Base-by-base conservation (phyloP, 2,329 filamentous ascomycete genomes). In the Clonostachys chloroleuca region DNA sequence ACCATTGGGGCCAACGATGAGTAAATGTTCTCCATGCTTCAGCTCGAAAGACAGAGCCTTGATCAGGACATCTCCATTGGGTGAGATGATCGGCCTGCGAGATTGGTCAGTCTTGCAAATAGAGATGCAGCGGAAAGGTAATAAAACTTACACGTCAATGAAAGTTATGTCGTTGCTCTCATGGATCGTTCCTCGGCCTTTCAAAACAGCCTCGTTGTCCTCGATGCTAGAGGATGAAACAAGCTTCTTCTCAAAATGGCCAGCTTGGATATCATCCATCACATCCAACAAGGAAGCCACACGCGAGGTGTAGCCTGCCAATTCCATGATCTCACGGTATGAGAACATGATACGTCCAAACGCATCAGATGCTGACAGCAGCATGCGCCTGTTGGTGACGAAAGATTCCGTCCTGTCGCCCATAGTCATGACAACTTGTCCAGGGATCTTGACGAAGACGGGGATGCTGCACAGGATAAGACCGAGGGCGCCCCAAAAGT, bases 341-440 rank as follows among this genome's bases (percentile, higher is more conserved):
- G 89, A 95, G 69, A 96, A 96, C 92, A 96, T 96, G 53, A 97
- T 77, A 49, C 94, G 86, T 2, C 92, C 92, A 61, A 96, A 96
- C 20, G 92, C 92, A 63, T 99, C 94, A 0, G 92, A 97, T 2
- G 91, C 94, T 37, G 89, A 92, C 6, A 99, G 77, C 12, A 99
- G 77, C 79, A 99, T 88, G 49, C 94, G 81, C 41, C 94, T 78
- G 64, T 97, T 99, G 2, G 92, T 99, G 39, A 99, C 88, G 59
- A 99, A 97, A 50, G 83, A 86, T 64, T 84, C 81, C 36, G 82
- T 84, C 51, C 82, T 68, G 60, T 89, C 84, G 41, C 86, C 86
- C 83, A 88, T 87, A 60, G 72, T 85, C 56, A 76, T 70, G 12
- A 73, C 72, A 40, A 78, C 62, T 53, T 84, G 77, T 2, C 87